These are phyloP conservation scores for Tylopilus sp. DNA, from an alignment of 768 basidiomycete species.

Conservation along the genomic window DNA sequence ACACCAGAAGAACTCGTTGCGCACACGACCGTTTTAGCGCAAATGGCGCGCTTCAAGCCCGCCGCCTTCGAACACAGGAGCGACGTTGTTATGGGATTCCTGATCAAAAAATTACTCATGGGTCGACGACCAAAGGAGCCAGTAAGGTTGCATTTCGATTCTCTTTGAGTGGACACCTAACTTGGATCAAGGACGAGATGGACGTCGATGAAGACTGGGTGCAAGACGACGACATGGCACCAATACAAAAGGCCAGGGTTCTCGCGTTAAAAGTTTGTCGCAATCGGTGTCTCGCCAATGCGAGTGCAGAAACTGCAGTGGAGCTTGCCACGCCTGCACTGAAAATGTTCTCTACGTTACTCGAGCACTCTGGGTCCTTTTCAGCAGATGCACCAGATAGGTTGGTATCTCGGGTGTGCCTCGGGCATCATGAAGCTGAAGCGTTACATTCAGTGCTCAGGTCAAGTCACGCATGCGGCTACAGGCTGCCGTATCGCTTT, in stretches of 20 bases:
- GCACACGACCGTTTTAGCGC: slow-evolving; percentile 66
- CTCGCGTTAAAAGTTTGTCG: slow-evolving; percentile 77
- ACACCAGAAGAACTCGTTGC: slow-evolving; percentile 55
- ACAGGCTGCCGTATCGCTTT: slow-evolving; percentile 74
- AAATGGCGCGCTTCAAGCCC: slow-evolving; percentile 66
- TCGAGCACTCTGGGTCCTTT: slow-evolving; percentile 67
- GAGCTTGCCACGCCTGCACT: slow-evolving; percentile 74
- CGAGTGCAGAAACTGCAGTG: slow-evolving; percentile 50
- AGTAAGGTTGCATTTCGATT: slow-evolving; percentile 35
- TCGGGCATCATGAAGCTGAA: slow-evolving; percentile 11
- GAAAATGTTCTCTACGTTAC: slow-evolving; percentile 68
- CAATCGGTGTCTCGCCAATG: slow-evolving; percentile 74
- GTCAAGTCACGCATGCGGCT: slow-evolving; percentile 78
- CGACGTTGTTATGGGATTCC: slow-evolving; percentile 66
- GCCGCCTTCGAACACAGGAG: slow-evolving; percentile 77
- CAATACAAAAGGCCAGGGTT: slow-evolving; percentile 65
- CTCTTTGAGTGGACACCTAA: neutral
- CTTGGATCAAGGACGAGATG: slow-evolving; percentile 48
- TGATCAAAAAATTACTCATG: slow-evolving; percentile 71
- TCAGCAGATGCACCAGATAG: slow-evolving; percentile 49
- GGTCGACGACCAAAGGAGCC: slow-evolving; percentile 42
- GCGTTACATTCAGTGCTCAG: slow-evolving; percentile 41
- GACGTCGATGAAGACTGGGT: slow-evolving; percentile 72
- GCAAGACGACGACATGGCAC: slow-evolving; percentile 58
- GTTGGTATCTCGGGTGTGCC: slow-evolving; percentile 33